These are phyloP conservation scores for Rhizopogon roseolus DNA, from an alignment of 768 basidiomycete species.

Conservation along the genomic window DNA sequence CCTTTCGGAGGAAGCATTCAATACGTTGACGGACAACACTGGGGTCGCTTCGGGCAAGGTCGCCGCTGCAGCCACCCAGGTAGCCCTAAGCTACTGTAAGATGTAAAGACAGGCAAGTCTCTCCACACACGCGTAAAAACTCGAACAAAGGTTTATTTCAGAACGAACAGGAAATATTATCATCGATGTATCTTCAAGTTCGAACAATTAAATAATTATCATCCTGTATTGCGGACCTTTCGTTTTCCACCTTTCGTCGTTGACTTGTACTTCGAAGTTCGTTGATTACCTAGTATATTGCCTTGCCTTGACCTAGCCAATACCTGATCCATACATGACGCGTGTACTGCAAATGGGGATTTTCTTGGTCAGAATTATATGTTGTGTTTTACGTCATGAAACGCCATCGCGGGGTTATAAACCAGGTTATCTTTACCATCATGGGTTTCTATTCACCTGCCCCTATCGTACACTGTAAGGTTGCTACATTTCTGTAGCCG, in stretches of 20 bases:
- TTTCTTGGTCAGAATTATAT: too few species aligned
- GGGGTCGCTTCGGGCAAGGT: constrained; percentile 42
- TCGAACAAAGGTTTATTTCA: neutral
- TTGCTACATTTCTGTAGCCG: too few species aligned
- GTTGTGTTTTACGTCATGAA: too few species aligned
- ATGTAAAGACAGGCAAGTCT: constrained; percentile 22
- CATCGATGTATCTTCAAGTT: neutral
- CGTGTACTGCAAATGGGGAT: too few species aligned
- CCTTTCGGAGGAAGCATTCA: constrained; percentile 30
- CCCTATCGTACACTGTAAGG: constrained; percentile 37
- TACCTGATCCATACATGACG: too few species aligned
- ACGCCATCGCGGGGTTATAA: too few species aligned
- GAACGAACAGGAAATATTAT: neutral
- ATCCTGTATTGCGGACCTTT: neutral
- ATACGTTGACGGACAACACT: constrained; percentile 32
- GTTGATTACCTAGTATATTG: too few species aligned
- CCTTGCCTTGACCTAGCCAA: too few species aligned
- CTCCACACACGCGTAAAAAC: neutral
- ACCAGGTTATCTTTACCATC: too few species aligned
- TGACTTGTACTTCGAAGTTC: neutral
- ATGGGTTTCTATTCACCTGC: constrained; percentile 5
- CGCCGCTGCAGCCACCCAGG: constrained; percentile 36
- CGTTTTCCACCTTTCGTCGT: neutral
- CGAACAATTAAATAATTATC: too few species aligned
- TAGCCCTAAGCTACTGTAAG: constrained; percentile 43